phyloP scores from a whole-genome alignment of 2,329 filamentous ascomycete species.

The Beauveria australis region DNA sequence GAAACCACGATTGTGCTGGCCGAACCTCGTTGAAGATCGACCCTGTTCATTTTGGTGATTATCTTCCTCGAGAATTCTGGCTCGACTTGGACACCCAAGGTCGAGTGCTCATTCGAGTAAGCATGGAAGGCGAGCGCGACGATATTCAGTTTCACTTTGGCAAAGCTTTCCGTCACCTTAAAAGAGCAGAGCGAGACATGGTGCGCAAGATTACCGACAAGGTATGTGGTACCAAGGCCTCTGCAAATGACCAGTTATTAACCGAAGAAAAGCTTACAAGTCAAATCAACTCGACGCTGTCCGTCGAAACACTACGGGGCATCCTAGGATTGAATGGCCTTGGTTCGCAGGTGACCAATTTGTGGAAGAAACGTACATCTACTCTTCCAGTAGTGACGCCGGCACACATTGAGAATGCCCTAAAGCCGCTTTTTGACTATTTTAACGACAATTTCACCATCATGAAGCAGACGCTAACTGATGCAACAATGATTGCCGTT shows the following conservation, averaged over 20 bases:
- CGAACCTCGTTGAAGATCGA: slow-evolving; percentile 97
- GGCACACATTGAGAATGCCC: slow-evolving; percentile 68
- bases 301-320: slow-evolving; percentile 66
- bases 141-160: slow-evolving; percentile 99
- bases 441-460: slow-evolving; percentile 99
- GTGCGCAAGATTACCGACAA: slow-evolving; percentile 97
- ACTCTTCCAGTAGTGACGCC: slow-evolving; percentile 51
- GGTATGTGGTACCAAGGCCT: slow-evolving; percentile 38
- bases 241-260: slow-evolving; percentile 14
- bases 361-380: slow-evolving; percentile 55
- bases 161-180: slow-evolving; percentile 90
- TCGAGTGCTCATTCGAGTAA: slow-evolving; percentile 78
- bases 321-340: slow-evolving; percentile 64
- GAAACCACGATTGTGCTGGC: slow-evolving; percentile 95
- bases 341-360: slow-evolving; percentile 63
- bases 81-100: slow-evolving; percentile 95
- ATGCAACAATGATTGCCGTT: slow-evolving; percentile 94
- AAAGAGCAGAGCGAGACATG: slow-evolving; percentile 96
- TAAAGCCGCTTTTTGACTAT: slow-evolving; percentile 82
- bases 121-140: slow-evolving; percentile 97
- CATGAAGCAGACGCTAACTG: slow-evolving; percentile 93
- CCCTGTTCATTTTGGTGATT: slow-evolving; percentile 93
- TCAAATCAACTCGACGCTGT: slow-evolving; percentile 86
- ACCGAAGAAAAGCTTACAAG: slow-evolving; percentile 59
- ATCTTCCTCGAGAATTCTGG: slow-evolving; percentile 94